phyloP scores from a whole-genome alignment of 805 yeast species.

The Candida railenensis region DNA sequence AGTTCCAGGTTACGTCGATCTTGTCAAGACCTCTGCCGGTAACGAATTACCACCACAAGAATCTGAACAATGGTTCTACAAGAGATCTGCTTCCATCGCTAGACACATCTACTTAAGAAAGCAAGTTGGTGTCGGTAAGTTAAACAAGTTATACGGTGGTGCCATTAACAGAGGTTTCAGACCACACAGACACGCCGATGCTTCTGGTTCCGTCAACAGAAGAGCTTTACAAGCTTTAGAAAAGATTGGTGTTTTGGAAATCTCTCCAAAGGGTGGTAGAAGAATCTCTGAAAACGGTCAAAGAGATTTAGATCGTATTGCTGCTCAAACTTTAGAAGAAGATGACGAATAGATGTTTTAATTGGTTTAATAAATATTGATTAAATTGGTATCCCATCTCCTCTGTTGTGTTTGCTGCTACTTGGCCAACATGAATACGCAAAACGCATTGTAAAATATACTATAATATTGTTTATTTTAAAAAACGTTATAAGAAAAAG shows the following conservation, averaged over 20 bases:
- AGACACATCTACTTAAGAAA: slow-evolving; percentile 99
- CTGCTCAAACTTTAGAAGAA: slow-evolving; percentile 96
- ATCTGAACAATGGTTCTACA: slow-evolving; percentile 99
- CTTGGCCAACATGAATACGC: slow-evolving; percentile 9
- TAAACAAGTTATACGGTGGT: slow-evolving; percentile 99
- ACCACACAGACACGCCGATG: slow-evolving; percentile 98
- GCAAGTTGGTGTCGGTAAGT: slow-evolving; percentile 98
- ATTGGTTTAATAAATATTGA: slow-evolving; percentile 4
- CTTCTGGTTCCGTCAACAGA: slow-evolving; percentile 99
- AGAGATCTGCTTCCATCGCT: slow-evolving; percentile 99
- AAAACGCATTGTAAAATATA: slow-evolving; percentile 19
- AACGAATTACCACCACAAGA: slow-evolving; percentile 99
- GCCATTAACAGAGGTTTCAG: slow-evolving; percentile 98
- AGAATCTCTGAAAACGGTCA: slow-evolving; percentile 99
- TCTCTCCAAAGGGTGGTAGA: slow-evolving; percentile 98
- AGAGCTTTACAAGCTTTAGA: slow-evolving; percentile 96
- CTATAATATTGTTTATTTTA: slow-evolving; percentile 3
- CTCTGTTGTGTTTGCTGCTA: background rate
- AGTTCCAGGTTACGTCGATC: slow-evolving; percentile 99
- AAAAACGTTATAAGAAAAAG: background rate
- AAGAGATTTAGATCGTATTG: slow-evolving; percentile 99
- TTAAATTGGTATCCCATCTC: slow-evolving; percentile 3
- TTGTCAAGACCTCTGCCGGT: slow-evolving; percentile 98
- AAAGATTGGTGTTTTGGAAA: slow-evolving; percentile 96
- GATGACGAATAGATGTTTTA: slow-evolving; percentile 56